Evolutionary conservation across 2,329 filamentous ascomycete genomes (phyloP), one percentile per base, ranked within the genome.

Genomic region (Orbilia javanica): DNA sequence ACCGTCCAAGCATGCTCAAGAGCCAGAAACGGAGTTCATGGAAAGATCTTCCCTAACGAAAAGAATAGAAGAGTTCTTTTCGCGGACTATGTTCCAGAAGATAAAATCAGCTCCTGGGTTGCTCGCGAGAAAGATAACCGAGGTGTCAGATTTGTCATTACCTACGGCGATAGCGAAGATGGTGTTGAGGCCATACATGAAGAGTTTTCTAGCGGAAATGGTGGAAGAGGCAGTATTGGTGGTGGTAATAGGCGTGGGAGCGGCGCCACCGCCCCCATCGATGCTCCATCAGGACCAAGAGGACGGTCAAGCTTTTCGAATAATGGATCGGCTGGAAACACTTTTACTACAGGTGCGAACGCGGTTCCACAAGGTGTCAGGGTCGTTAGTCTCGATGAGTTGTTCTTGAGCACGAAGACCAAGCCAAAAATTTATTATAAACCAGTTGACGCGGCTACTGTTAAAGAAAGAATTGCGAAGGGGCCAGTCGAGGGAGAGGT

Each of bases 21-120:
- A 22, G 94, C 93, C 7, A 91, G 95, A 60, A 88, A 89, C 8
- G 88, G 88, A 1, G 86, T 98, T 1, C 95, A 99, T 84, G 89
- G 90, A 73, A 88, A 88, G 22, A 88, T 94, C 39, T 98, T 94
- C 93, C 95, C 95, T 0, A 89, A 94, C 74, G 95, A 98, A 84
- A 90, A 91, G 74, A 92, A 91, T 80, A 89, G 96, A 34, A 96
- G 96, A 83, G 88, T 90, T 0, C 87, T 98, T 0, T 96, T 91
- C 89, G 93, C 93, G 2, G 96, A 99, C 83, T 98, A 96, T 83
- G 88, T 98, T 20, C 95, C 95, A 0, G 88, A 91, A 18, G 90
- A 93, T 27, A 89, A 90, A 79, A 87, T 96, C 3, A 83, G 86
- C 13, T 88, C 88, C 25, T 98, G 94, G 93, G 91, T 96, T 74